Evolutionary conservation across 2,329 filamentous ascomycete species (phyloP), one percentile per base, ranked within the genome.

Genomic region (Ophiosphaerella herpotricha): DNA sequence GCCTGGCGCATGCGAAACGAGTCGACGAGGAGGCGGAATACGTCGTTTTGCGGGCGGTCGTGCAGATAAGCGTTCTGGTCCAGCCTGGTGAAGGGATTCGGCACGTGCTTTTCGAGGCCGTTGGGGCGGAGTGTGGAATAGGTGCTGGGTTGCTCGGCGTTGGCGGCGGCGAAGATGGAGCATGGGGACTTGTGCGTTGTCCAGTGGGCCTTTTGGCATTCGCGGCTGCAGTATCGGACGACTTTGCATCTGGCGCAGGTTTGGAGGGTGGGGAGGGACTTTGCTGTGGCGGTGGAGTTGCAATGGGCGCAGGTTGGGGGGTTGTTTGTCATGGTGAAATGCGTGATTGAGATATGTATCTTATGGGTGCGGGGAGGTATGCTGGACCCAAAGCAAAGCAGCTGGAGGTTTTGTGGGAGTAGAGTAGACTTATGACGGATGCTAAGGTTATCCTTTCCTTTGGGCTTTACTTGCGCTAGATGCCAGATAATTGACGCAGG

Each of bases 111-210:
- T 12, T 62, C 50, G n/a, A 70, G 53, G 8, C 43, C 34, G 12
- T 49, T 51, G 26, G 50, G 34, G 5, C 39, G 44, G 7, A 46
- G 21, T 18, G 40, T 39, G 12, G 50, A 44, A 36, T 47, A 50
- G 32, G 21, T 39, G 24, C 8, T 16, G 46, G 21, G 32, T 42
- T 56, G 44, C 1, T 45, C 43, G 24, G 41, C 18, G 18, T 4
- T 29, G 9, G 16, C 36, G 18, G 45, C 31, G 14, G 44, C 46
- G 14, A 37, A 43, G 13, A 26, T 32, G 21, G 45, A 16, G 46
- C 70, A 71, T 12, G 55, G 43, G 34, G 67, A 68, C 54, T 74
- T 72, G 63, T 75, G 69, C 2, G 18, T 39, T 43, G 69, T 70
- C 63, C 63, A 71, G 44, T 71, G 54, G 16, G 60, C 54, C 24